Percentiles rank a stretch among this genome's conserved stretches.
These are phyloP conservation scores for Lepraria neglecta DNA, from an alignment of 495 filamentous ascomycete genomes.

Conservation along the genomic window DNA sequence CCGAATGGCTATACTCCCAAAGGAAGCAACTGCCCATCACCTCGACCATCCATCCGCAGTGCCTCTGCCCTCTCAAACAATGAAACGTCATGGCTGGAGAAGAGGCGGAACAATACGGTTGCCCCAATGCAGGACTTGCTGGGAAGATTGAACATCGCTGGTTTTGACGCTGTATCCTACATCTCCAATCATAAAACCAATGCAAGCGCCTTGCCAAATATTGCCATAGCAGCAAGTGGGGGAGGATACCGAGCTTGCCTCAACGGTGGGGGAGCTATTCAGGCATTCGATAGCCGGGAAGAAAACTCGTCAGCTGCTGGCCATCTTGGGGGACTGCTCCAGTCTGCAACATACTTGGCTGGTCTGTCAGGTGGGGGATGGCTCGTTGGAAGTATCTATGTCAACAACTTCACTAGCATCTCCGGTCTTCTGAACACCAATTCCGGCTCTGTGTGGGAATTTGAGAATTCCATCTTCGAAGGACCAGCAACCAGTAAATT, in stretches of 20 bases:
- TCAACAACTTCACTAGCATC: slow-evolving; percentile 86
- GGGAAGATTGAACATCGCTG: slow-evolving; percentile 60
- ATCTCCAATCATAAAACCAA: slow-evolving; percentile 53
- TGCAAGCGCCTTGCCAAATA: slow-evolving; percentile 54
- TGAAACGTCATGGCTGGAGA: slow-evolving; percentile 63
- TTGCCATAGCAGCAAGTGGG: slow-evolving; percentile 54
- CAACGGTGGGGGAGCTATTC: slow-evolving; percentile 81
- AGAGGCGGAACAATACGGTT: slow-evolving; percentile 48
- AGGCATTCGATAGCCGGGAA: slow-evolving; percentile 77
- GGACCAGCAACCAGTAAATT: slow-evolving; percentile 52
- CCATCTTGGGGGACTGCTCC: slow-evolving; percentile 77
- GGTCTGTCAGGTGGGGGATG: slow-evolving; percentile 85
- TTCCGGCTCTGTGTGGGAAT: slow-evolving; percentile 61
- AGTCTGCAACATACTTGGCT: slow-evolving; percentile 76
- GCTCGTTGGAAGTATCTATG: slow-evolving; percentile 77
- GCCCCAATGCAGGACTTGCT: slow-evolving; percentile 69
- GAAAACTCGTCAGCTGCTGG: slow-evolving; percentile 56
- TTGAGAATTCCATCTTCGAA: slow-evolving; percentile 69
- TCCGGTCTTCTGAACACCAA: slow-evolving; percentile 50
- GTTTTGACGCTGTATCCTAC: slow-evolving; percentile 69
- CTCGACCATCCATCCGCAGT: slow-evolving; percentile 46
- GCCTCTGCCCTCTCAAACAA: slow-evolving; percentile 55
- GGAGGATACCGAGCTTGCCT: slow-evolving; percentile 81
- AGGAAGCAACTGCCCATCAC: slow-evolving; percentile 38
- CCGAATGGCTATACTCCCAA: slow-evolving; percentile 44